These are phyloP conservation scores for Gnetum montanum DNA, from an alignment of 75 land plant species.

Conservation along the genomic window DNA sequence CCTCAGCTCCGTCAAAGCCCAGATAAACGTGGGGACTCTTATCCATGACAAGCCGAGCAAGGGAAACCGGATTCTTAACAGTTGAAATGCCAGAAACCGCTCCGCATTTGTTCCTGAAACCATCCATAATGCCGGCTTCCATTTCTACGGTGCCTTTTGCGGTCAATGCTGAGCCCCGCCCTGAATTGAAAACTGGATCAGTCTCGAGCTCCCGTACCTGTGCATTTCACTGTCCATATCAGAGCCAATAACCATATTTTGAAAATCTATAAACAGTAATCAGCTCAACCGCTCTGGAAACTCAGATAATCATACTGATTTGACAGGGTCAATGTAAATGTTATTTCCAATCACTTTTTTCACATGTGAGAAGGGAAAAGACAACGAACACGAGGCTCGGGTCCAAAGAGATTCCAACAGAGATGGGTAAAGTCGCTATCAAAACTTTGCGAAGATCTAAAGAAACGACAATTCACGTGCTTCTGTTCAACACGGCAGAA, in stretches of 20 bases:
- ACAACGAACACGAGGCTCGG: background rate
- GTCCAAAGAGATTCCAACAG: background rate
- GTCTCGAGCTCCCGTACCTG: conserved; percentile 65
- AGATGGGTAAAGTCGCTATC: too few relatives aligned
- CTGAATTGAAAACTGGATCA: conserved; percentile 83
- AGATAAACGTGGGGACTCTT: conserved; percentile 92
- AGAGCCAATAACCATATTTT: background rate
- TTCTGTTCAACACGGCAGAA: too few relatives aligned
- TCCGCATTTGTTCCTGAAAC: conserved; percentile 55
- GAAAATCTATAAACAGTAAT: background rate
- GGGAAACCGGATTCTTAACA: conserved; percentile 83
- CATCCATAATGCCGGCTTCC: conserved; percentile 98
- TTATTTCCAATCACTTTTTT: background rate
- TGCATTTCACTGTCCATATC: background rate
- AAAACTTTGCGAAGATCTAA: too few relatives aligned
- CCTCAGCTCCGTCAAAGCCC: conserved; percentile 87
- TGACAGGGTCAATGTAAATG: background rate
- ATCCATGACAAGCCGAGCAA: conserved; percentile 93
- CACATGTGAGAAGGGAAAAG: background rate
- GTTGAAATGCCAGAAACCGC: conserved; percentile 90
- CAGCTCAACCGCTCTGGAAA: background rate
- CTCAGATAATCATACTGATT: background rate
- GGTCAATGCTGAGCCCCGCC: conserved; percentile 82
- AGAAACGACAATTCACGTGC: too few relatives aligned
- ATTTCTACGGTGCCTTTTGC: conserved; percentile 83